A percentile compares a stretch with the other conserved stretches of the same genome.
These are phyloP conservation scores for Phytophthora citricola DNA, from an alignment of 352 stramenopile species.

Conservation along the genomic window DNA sequence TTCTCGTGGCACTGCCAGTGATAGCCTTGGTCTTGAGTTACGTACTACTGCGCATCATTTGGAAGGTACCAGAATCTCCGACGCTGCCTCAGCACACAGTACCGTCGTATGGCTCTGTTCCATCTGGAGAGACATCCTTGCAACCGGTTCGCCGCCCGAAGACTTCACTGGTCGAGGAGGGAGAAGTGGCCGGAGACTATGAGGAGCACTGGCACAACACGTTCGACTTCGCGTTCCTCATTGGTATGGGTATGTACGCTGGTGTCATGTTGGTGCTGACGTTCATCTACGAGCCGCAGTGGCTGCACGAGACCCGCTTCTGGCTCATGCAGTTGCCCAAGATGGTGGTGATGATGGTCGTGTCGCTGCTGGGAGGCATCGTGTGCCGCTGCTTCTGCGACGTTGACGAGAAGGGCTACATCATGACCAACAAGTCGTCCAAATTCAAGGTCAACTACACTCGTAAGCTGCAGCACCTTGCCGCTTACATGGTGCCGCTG, in stretches of 20 bases:
- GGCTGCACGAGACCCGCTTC: slow-evolving; percentile 58
- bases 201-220: slow-evolving; percentile 55
- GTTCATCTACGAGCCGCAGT: slow-evolving; percentile 59
- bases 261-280: slow-evolving; percentile 64
- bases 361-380: slow-evolving; percentile 73
- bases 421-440: slow-evolving; percentile 87
- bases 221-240: slow-evolving; percentile 70
- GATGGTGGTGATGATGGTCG: slow-evolving; percentile 73
- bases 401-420: slow-evolving; percentile 84
- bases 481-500: slow-evolving; percentile 83
- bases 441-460: slow-evolving; percentile 92
- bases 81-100: slow-evolving; percentile 40
- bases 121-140: slow-evolving; percentile 37
- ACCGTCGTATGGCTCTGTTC: slow-evolving; percentile 43
- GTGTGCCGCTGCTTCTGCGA: slow-evolving; percentile 84
- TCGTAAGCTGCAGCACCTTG: slow-evolving; percentile 85
- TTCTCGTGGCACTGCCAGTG: slow-evolving; percentile 51
- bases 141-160: slow-evolving; percentile 52
- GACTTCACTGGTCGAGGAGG: slow-evolving; percentile 67
- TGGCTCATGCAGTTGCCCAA: slow-evolving; percentile 80
- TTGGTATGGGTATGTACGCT: slow-evolving; percentile 63
- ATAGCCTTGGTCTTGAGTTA: slow-evolving; percentile 61
- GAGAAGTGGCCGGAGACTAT: slow-evolving; percentile 71
- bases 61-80: slow-evolving; percentile 51
- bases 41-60: slow-evolving; percentile 69